These are phyloP conservation scores for Diddensiella caesifluorescens DNA, from an alignment of 805 yeast species.

Conservation along the genomic window DNA sequence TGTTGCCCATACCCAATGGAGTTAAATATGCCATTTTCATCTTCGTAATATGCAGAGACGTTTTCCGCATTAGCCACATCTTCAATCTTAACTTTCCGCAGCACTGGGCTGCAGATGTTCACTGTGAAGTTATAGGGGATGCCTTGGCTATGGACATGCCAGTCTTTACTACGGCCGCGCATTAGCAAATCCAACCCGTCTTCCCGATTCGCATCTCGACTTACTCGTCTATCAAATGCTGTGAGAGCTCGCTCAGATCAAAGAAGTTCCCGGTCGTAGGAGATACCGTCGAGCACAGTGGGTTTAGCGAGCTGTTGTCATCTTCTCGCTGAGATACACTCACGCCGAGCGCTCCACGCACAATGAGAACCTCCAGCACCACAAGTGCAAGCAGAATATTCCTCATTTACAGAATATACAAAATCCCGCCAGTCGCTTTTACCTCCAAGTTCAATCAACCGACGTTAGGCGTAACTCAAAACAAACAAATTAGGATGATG, in stretches of 20 bases:
- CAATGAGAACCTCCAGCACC: no score
- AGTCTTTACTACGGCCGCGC: constrained; percentile 35
- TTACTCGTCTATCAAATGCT: constrained; percentile 8
- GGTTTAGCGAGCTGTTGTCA: neutral
- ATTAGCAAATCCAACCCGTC: neutral
- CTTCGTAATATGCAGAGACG: constrained; percentile 56
- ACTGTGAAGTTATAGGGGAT: constrained; percentile 66
- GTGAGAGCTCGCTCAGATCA: constrained; percentile 40
- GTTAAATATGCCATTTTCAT: constrained; percentile 38
- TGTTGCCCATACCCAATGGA: constrained; percentile 46
- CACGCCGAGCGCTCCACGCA: no score
- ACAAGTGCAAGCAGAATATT: no score
- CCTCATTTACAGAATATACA: no score
- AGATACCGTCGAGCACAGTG: constrained; percentile 28
- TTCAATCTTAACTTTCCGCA: constrained; percentile 32
- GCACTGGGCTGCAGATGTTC: constrained; percentile 62
- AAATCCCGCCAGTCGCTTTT: no score
- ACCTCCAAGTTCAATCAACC: no score
- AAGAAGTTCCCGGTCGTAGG: constrained; percentile 36
- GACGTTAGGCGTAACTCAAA: no score
- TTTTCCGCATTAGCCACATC: constrained; percentile 32
- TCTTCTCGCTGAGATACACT: no score
- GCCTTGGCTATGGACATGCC: constrained; percentile 69
- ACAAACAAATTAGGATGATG: no score
- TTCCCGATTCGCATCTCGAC: constrained; percentile 15